Percentiles rank a stretch among this genome's conserved stretches.
Conservation (phyloP, 306 rosid species). For the Luffa aegyptiaca region DNA sequence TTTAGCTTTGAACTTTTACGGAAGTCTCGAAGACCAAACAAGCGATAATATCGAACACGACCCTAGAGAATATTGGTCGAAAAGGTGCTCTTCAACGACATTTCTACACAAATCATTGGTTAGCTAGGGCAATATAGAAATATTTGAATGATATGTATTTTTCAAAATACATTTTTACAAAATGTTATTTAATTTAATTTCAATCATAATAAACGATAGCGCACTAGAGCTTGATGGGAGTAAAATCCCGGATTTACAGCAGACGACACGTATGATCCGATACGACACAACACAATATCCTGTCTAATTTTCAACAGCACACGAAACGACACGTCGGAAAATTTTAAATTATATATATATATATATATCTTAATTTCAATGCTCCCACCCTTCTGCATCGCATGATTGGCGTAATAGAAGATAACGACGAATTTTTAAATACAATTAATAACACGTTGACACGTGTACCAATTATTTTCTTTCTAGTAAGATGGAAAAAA, state of each 20-base stretch:
- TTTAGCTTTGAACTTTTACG: too few species aligned
- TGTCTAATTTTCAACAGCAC: neutral
- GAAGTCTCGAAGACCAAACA: too few species aligned
- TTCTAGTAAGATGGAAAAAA: neutral
- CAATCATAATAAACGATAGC: neutral
- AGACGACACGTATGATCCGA: neutral
- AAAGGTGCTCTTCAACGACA: too few species aligned
- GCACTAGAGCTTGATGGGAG: neutral
- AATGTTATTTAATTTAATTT: neutral
- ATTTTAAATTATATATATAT: neutral
- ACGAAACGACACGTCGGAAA: constrained; percentile 16
- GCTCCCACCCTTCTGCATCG: neutral
- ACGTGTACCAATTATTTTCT: constrained; percentile 33
- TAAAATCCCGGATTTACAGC: neutral
- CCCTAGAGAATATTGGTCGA: too few species aligned
- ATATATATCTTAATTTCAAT: neutral
- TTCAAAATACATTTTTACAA: too few species aligned
- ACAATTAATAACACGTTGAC: neutral
- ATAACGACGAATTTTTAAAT: constrained; percentile 24
- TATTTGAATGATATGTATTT: too few species aligned
- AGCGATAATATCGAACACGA: too few species aligned
- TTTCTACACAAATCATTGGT: too few species aligned
- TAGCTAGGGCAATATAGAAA: too few species aligned
- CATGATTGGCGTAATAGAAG: constrained; percentile 6
- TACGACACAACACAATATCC: neutral